phyloP scores from a whole-genome alignment of 257 asterid species.

The Primulina tabacum region DNA sequence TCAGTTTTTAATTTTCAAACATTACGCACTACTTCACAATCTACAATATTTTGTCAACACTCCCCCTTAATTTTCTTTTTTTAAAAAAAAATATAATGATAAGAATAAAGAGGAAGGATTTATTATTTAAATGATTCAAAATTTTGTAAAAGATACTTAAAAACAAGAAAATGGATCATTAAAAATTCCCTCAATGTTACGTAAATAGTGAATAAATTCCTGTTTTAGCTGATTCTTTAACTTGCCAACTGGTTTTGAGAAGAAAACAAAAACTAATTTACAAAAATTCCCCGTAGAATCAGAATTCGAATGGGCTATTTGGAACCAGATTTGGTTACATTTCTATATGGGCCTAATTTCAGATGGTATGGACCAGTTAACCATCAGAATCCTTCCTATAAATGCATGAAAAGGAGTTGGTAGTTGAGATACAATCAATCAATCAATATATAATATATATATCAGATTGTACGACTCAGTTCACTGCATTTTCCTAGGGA shows the following conservation, averaged over 20 bases:
- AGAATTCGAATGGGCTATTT: constrained; percentile 14
- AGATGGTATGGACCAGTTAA: constrained; percentile 22
- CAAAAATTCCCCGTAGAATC: constrained; percentile 9
- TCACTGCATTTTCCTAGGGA: neutral
- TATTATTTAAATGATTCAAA: too few relatives aligned
- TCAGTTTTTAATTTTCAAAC: too few relatives aligned
- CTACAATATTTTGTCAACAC: too few relatives aligned
- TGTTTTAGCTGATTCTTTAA: neutral
- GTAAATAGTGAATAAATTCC: neutral
- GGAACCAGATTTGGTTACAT: neutral
- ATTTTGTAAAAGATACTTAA: too few relatives aligned
- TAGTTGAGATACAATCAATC: neutral
- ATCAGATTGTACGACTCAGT: neutral
- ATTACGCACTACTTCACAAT: too few relatives aligned
- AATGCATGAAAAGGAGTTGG: constrained; percentile 30
- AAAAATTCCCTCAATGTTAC: too few relatives aligned
- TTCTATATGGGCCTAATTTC: constrained; percentile 21
- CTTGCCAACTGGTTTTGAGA: neutral
- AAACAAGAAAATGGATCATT: too few relatives aligned
- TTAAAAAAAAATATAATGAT: too few relatives aligned
- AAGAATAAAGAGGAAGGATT: too few relatives aligned
- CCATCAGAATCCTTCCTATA: constrained; percentile 7
- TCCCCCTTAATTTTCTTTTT: too few relatives aligned
- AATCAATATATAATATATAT: neutral
- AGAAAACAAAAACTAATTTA: neutral